Evolutionary conservation across 495 filamentous ascomycete species (phyloP), one percentile per base, ranked within the genome.

Genomic region (Penicillium lividum): DNA sequence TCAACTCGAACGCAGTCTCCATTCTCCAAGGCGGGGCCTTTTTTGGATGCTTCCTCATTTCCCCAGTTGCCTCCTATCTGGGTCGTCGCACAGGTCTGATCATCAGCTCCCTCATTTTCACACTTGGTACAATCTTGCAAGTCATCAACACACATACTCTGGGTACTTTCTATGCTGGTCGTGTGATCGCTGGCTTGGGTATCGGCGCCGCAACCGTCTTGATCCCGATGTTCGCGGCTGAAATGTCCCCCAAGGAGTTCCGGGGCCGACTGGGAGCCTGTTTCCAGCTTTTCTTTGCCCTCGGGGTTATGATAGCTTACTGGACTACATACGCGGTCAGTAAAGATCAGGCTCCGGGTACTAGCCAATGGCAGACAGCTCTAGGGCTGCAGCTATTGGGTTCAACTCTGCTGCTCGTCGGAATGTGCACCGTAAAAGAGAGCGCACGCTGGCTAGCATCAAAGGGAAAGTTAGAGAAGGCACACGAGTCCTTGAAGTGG

Each of bases 121-220:
- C 57, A 25, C 45, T 80, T 28, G 77, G 79, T 10, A 75, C 71
- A 16, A 75, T 80, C 44, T 53, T 81, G 22, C 77, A 80, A 58
- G 59, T 75, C 15, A 67, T 78, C 51, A 76, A 78, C 48, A 66
- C 70, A 0, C 72, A 74, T 36, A 71, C 72, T 3, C 61, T 80
- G 9, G 76, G 63, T 0, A 72, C 73, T 9, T 81, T 77, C 55
- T 80, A 81, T 53, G 70, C 70, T 7, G 74, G 70, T n/a, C 67
- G 81, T 49, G 74, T 83, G 1, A 66, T 85, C 36, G 75, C 80
- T 0, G 82, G 82, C 2, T 33, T 86, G n/a, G 84, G 82, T 0
- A 77, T 85, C 51, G 83, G 82, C 1, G 75, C 74, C 7, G 77
- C 80, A 3, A 82, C 80, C 0, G 78, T 80, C 6, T 65, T 82